Conservation (phyloP, 2,329 filamentous ascomycete genomes). For the Fusarium pininemorale region DNA sequence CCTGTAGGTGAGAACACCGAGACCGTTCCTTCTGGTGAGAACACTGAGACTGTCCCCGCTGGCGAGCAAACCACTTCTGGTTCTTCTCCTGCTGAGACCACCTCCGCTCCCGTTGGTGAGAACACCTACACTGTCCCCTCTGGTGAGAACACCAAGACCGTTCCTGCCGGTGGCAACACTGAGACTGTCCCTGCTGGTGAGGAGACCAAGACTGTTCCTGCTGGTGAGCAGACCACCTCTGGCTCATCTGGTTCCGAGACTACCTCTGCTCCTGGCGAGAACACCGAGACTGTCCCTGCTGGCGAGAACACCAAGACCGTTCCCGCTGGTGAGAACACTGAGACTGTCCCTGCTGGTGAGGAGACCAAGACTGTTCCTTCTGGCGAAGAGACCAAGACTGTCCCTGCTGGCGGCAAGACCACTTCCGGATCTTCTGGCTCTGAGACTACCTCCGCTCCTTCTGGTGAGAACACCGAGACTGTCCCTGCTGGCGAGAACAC, state of each 20-base stretch:
- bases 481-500: neutral
- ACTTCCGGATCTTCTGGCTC: conserved; percentile 56
- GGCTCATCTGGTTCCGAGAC: conserved; percentile 34
- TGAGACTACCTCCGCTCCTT: conserved; percentile 58
- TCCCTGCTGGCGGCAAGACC: conserved; percentile 23
- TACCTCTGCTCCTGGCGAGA: conserved; percentile 60
- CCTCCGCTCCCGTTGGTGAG: conserved; percentile 42
- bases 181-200: conserved; percentile 44
- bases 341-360: conserved; percentile 13
- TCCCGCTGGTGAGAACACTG: conserved; percentile 6
- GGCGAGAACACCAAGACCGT: conserved; percentile 15
- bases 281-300: conserved; percentile 43
- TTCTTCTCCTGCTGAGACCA: conserved; percentile 58
- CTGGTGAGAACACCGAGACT: conserved; percentile 59
- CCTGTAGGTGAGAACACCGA: conserved; percentile 26
- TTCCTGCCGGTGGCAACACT: conserved; percentile 13
- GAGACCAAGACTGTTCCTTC: neutral
- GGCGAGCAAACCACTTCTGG: conserved; percentile 38
- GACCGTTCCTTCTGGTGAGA: conserved; percentile 13
- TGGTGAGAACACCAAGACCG: conserved; percentile 44
- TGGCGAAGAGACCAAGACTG: neutral
- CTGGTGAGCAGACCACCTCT: conserved; percentile 11
- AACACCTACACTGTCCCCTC: conserved; percentile 12
- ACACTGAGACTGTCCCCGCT: conserved; percentile 13
- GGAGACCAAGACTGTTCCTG: conserved; percentile 45